These are phyloP conservation scores for Medicago truncatula DNA, from an alignment of 306 rosid genomes.

Conservation along the genomic window DNA sequence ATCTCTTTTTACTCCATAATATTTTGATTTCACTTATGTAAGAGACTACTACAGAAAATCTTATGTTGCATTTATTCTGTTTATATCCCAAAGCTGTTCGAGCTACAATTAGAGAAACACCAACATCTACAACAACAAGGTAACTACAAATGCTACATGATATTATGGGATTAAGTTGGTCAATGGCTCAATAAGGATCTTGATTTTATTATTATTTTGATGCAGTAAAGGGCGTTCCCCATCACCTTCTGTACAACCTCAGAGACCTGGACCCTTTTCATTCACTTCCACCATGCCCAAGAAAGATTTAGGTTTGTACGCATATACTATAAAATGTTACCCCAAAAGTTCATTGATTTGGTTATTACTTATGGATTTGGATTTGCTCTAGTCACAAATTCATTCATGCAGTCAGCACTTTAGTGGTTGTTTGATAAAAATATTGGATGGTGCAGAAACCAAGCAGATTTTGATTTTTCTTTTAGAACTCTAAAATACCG, in stretches of 20 bases:
- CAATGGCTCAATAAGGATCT: slow-evolving; percentile 15
- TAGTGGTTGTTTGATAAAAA: no score
- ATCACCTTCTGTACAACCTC: slow-evolving; percentile 66
- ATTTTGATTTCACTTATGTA: slow-evolving; percentile 22
- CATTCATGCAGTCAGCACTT: no score
- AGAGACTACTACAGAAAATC: slow-evolving; percentile 32
- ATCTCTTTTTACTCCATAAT: slow-evolving; percentile 34
- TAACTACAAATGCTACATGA: slow-evolving; percentile 37
- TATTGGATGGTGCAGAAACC: no score
- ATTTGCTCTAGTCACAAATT: no score
- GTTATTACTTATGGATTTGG: background rate
- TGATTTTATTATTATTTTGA: slow-evolving; percentile 31
- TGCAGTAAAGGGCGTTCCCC: slow-evolving; percentile 82
- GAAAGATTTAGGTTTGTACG: slow-evolving; percentile 71
- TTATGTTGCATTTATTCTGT: slow-evolving; percentile 35
- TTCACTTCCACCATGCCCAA: slow-evolving; percentile 80
- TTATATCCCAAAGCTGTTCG: slow-evolving; percentile 72
- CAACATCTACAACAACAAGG: slow-evolving; percentile 58
- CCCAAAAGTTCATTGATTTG: slow-evolving; percentile 2
- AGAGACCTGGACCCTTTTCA: slow-evolving; percentile 67
- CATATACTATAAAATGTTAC: background rate
- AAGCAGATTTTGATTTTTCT: no score
- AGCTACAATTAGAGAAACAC: slow-evolving; percentile 86
- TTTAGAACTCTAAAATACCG: no score
- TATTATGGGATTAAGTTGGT: slow-evolving; percentile 27